Base-by-base conservation (phyloP, 805 yeast species). In the Spathaspora hagerdaliae region DNA sequence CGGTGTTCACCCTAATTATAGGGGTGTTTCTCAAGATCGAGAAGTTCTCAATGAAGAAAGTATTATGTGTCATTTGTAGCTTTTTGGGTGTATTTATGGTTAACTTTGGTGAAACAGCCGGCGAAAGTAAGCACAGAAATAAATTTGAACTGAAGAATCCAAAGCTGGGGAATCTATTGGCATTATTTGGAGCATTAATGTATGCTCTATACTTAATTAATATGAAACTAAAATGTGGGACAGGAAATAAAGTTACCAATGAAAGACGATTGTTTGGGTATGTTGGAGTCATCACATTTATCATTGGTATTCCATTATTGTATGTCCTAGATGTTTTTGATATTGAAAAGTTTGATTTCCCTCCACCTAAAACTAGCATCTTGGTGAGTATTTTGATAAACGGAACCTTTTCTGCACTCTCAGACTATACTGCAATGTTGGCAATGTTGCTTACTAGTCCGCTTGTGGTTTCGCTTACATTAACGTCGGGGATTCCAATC, bases 371-470 rank as follows among this genome's bases (percentile, higher is more conserved):
- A 7, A 59, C 58, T 3, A 50, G 61, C 7, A 59, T 74, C 14
- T 41, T 67, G 12, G 48, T 65, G 12, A 56, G 64, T 58, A 57
- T 78, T 1, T 33, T 73, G 0, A 46, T 67, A 38, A 69, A 75
- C 46, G 78, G 81, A 0, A 51, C 75, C 3, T 65, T 75, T 33
- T 71, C 77, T 8, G 72, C 74, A 14, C 54, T 74, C 6, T 76
- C 81, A 0, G 83, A 78, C 51, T 78, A 71, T 49, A 64, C 68
- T 31, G 73, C 78, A 1, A 69, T 77, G n/a, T 53, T 76, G 11
- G 81, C 82, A 7, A 68, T 77, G 64, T 56, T 78, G 15, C 61
- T 77, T 35, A 78, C 82, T 1, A 75, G 81, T 39, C 83, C 83
- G 0, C 64, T 78, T 45, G 69, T 77, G 12, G 72, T 79, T 2